Conservation (phyloP, 75 land plant species). For the Azolla pinnata region DNA sequence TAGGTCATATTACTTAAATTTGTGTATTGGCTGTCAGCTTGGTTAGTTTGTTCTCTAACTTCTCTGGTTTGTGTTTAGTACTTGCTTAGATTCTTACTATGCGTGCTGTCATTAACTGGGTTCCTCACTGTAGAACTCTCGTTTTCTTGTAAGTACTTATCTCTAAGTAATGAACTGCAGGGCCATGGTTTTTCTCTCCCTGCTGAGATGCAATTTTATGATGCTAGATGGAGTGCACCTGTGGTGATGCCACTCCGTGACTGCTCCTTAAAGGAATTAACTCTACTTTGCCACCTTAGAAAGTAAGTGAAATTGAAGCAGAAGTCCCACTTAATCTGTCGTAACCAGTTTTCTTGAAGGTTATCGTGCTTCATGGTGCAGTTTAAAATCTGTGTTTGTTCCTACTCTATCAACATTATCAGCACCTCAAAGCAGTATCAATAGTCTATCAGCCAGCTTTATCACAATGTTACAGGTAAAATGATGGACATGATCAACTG, state of each 20-base stretch:
- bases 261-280: constrained; percentile 70
- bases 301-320: constrained; percentile 25
- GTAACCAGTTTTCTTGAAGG: background rate
- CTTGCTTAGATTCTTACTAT: background rate
- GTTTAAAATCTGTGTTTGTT: constrained; percentile 23
- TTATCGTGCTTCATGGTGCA: background rate
- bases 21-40: background rate
- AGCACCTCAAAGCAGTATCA: constrained; percentile 39
- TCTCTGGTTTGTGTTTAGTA: background rate
- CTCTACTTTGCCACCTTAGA: constrained; percentile 54
- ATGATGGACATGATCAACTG: background rate
- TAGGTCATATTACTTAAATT: too few relatives aligned
- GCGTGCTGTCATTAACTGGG: background rate
- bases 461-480: constrained; percentile 61
- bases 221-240: constrained; percentile 80
- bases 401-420: constrained; percentile 26
- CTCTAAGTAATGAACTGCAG: constrained; percentile 16
- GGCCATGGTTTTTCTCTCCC: constrained; percentile 85
- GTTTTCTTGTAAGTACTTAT: background rate
- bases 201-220: constrained; percentile 81
- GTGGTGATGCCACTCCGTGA: constrained; percentile 87
- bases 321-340: background rate
- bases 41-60: background rate
- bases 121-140: background rate
- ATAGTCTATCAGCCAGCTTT: constrained; percentile 66